Conservation (phyloP, 257 asterid species). For the Lycium ferocissimum region DNA sequence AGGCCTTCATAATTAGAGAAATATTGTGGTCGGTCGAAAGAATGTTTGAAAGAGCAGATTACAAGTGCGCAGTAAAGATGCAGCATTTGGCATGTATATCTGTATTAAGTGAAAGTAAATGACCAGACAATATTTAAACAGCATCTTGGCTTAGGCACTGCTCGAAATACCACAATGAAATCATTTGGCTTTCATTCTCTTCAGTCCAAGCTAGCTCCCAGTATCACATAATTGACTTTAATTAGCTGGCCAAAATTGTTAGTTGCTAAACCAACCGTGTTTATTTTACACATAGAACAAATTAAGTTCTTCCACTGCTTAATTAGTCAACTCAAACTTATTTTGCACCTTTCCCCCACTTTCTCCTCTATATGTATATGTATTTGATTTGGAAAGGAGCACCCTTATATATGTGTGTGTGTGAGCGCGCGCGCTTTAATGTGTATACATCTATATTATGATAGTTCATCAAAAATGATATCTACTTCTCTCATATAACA, state of each 20-base stretch:
- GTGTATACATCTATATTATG: background rate
- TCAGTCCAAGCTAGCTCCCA: constrained; percentile 20
- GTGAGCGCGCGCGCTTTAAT: too few species aligned
- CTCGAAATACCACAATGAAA: background rate
- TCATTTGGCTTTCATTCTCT: constrained; percentile 10
- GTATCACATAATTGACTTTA: constrained; percentile 4
- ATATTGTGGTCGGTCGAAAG: background rate
- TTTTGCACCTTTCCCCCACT: background rate
- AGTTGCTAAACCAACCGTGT: background rate
- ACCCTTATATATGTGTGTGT: too few species aligned
- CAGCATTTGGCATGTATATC: background rate
- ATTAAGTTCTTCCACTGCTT: background rate
- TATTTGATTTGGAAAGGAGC: background rate
- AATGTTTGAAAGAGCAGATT: background rate
- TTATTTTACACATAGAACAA: background rate
- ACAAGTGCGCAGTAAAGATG: constrained; percentile 21
- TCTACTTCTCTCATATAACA: background rate
- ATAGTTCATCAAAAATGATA: background rate
- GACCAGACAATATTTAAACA: background rate
- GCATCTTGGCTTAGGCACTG: constrained; percentile 8
- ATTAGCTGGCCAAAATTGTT: constrained; percentile 7
- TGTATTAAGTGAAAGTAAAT: background rate
- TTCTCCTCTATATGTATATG: background rate
- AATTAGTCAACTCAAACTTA: constrained; percentile 16
- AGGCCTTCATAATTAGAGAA: background rate